Evolutionary conservation across 2,329 filamentous ascomycete species (phyloP).

Genomic region (Arthrobotrys megalospora): DNA sequence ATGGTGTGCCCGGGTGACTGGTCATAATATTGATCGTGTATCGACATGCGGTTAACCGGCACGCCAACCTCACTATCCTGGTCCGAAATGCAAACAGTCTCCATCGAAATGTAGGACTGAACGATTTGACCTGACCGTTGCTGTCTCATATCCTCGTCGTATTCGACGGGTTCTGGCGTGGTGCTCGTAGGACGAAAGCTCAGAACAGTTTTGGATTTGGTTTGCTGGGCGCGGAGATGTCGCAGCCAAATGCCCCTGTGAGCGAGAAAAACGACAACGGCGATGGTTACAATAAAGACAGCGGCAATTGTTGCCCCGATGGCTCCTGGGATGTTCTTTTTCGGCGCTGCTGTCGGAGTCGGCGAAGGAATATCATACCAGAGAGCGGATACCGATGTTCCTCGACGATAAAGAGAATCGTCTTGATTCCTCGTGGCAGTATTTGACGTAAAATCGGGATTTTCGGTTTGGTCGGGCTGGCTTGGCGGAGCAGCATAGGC

Average conservation of each 20-base stretch:
- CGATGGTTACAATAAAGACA: constrained; percentile 56
- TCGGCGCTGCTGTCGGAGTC: constrained; percentile 44
- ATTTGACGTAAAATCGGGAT: constrained; percentile 25
- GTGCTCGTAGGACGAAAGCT: constrained; percentile 60
- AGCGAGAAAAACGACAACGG: constrained; percentile 56
- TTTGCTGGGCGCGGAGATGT: constrained; percentile 55
- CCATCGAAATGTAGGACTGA: constrained; percentile 60
- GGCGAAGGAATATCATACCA: constrained; percentile 59
- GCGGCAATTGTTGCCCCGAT: constrained; percentile 54
- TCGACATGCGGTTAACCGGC: constrained; percentile 48
- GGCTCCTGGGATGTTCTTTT: constrained; percentile 58
- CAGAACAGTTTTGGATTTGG: constrained; percentile 55
- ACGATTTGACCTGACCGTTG: constrained; percentile 58
- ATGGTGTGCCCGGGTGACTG: constrained; percentile 37
- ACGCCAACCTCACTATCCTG: constrained; percentile 59
- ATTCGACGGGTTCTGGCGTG: constrained; percentile 59
- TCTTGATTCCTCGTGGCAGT: constrained; percentile 23
- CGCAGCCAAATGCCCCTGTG: constrained; percentile 58
- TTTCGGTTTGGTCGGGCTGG: constrained; percentile 37
- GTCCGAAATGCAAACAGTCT: constrained; percentile 59
- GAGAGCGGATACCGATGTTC: constrained; percentile 47
- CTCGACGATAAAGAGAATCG: constrained; percentile 36
- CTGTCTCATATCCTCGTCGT: constrained; percentile 58
- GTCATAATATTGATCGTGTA: constrained; percentile 45
- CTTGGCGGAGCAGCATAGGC: constrained; percentile 57